Percentiles rank a stretch among this genome's conserved stretches.
These are phyloP conservation scores for Colletotrichum siamense DNA, from an alignment of 2,329 filamentous ascomycete species.

Conservation along the genomic window DNA sequence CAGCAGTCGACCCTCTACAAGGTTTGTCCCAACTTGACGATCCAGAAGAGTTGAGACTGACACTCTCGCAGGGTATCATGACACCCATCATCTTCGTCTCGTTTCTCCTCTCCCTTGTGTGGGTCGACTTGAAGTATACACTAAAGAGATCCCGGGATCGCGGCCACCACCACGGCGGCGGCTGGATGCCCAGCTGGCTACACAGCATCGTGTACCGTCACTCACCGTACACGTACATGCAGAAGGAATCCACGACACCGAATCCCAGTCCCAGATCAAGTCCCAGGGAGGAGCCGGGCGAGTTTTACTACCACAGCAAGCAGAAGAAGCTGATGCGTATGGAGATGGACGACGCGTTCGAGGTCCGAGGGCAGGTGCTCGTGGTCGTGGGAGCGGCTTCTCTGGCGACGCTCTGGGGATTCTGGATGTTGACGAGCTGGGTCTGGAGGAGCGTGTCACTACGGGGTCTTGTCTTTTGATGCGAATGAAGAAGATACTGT, in stretches of 20 bases:
- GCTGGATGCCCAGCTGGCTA: conserved; percentile 44
- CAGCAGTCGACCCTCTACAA: conserved; percentile 28
- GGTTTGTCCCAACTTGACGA: conserved; percentile 19
- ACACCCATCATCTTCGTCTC: conserved; percentile 69
- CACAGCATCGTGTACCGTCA: conserved; percentile 45
- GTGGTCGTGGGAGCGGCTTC: conserved; percentile 47
- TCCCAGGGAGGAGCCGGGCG: conserved; percentile 25
- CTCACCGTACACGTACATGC: conserved; percentile 41
- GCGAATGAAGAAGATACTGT: not conserved
- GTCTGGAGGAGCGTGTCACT: not conserved
- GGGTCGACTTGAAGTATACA: conserved; percentile 65
- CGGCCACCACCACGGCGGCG: conserved; percentile 28
- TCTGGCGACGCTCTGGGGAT: conserved; percentile 32
- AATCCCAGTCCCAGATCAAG: conserved; percentile 19
- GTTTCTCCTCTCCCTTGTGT: conserved; percentile 68
- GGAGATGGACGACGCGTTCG: conserved; percentile 69
- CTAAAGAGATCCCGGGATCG: conserved; percentile 49
- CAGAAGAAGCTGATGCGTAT: conserved; percentile 66
- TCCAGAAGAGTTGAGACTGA: not conserved
- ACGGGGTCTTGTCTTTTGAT: not conserved
- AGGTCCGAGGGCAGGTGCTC: conserved; percentile 61
- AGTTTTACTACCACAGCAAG: conserved; percentile 59
- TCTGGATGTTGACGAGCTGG: conserved; percentile 24
- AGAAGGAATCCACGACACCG: conserved; percentile 19
- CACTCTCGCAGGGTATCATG: conserved; percentile 50